A percentile compares a stretch with the other conserved stretches of the same genome.
These are phyloP conservation scores for Sistotremastrum niveocremeum DNA, from an alignment of 768 basidiomycete genomes.

Conservation along the genomic window DNA sequence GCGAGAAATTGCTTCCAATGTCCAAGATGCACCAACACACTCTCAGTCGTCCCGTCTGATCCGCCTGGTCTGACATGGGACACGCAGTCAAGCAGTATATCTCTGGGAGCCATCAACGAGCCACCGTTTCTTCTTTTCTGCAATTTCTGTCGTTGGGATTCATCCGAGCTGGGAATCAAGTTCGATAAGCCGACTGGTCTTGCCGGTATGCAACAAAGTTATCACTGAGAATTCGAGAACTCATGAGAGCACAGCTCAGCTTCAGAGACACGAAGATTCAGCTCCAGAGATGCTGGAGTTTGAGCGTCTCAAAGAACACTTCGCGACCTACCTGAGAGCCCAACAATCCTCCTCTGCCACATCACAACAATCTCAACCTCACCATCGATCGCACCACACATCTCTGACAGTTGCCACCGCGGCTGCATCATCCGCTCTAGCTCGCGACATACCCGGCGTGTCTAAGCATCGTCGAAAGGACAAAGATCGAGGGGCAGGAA, in stretches of 20 bases:
- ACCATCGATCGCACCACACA: conserved; percentile 64
- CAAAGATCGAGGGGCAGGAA: conserved; percentile 41
- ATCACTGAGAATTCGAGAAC: neutral
- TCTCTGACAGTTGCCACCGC: conserved; percentile 60
- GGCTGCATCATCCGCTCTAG: conserved; percentile 78
- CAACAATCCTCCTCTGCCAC: conserved; percentile 60
- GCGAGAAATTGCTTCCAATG: conserved; percentile 97
- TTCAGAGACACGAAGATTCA: conserved; percentile 82
- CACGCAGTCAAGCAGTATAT: conserved; percentile 32
- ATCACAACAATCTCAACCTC: conserved; percentile 32
- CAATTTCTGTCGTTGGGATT: conserved; percentile 91
- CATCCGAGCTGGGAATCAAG: conserved; percentile 76
- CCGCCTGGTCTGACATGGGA: conserved; percentile 49
- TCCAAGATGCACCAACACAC: conserved; percentile 81
- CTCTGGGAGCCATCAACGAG: conserved; percentile 54
- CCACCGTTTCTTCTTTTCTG: conserved; percentile 88
- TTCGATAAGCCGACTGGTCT: conserved; percentile 97
- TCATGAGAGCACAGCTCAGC: conserved; percentile 46
- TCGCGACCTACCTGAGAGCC: conserved; percentile 87
- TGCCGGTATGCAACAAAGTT: conserved; percentile 46
- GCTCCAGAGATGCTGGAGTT: conserved; percentile 79
- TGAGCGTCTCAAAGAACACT: conserved; percentile 90
- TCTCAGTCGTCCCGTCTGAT: conserved; percentile 86
- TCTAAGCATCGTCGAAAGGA: conserved; percentile 26
- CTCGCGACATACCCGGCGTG: conserved; percentile 77